These are phyloP conservation scores for Vitis vinifera DNA, from an alignment of 164 flowering plant genomes.

Conservation along the genomic window ASM3070453v1 NC_081810.1:460501-461000, in stretches of 20 bases:
- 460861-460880: conserved; percentile 21
- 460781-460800: conserved; percentile 48
- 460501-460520: conserved; percentile 29
- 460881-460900: conserved; percentile 31
- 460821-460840: conserved; percentile 40
- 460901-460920: conserved; percentile 34
- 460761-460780: conserved; percentile 32
- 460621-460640: conserved; percentile 7
- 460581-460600: conserved; percentile 31
- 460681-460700: conserved; percentile 41
- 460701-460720: conserved; percentile 39
- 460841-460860: conserved; percentile 37
- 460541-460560: conserved; percentile 23
- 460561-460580: neutral
- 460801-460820: conserved; percentile 30
- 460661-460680: conserved; percentile 30
- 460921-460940: conserved; percentile 34
- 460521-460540: conserved; percentile 39
- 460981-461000: conserved; percentile 34
- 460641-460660: conserved; percentile 34
- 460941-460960: conserved; percentile 49
- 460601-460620: neutral
- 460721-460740: conserved; percentile 33
- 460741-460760: conserved; percentile 35
- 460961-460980: conserved; percentile 22